Evolutionary conservation across 73 alveolate species (phyloP), one percentile per base, ranked within the genome.

Genomic region (Stentor roeselii): DNA sequence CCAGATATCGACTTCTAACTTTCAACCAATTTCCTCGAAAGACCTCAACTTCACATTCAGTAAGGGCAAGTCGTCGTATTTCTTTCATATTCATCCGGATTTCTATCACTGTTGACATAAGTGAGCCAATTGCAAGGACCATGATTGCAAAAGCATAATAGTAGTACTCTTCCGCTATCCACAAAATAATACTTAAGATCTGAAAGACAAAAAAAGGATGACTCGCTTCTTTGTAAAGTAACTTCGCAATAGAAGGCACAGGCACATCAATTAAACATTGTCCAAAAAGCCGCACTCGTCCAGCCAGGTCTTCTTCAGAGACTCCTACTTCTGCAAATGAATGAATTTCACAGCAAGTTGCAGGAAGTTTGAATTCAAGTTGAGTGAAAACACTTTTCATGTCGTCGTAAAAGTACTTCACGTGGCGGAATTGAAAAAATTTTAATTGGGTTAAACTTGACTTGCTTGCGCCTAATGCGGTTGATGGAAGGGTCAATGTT

Each of bases 111-210:
- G 93, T 83, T 37, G 91, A 85, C 3, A 94, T 76, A 36, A 94
- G 90, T 27, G 96, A 87, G 27, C 85, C 78, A n/a, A 92, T 59
- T 2, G 97, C 92, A 34, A 93, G 87, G 21, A 94, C 84, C 34
- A 95, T 76, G 41, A 97, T 90, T n/a, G 92, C 95, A 60, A 93
- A 59, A 39, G 99, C 99, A 86, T 97, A 97, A 34, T 82, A 86
- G 40, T 84, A 84, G 86, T 95, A 96, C 36, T 84, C 95, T 40
- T 95, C 98, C 11, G 91, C 83, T 67, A 80, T 91, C 99, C 99
- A 95, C 35, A 96, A 78, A 39, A 88, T 61, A 41, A 86, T 75
- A 31, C 96, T 88, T 85, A 84, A 92, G 34, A 92, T 85, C 84
- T 93, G 95, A 78, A 93, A 93, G 82, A 93, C 61, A 85, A 89